phyloP scores from a whole-genome alignment of 129 eudicot genomes.

The Artemisia tridentata region DNA sequence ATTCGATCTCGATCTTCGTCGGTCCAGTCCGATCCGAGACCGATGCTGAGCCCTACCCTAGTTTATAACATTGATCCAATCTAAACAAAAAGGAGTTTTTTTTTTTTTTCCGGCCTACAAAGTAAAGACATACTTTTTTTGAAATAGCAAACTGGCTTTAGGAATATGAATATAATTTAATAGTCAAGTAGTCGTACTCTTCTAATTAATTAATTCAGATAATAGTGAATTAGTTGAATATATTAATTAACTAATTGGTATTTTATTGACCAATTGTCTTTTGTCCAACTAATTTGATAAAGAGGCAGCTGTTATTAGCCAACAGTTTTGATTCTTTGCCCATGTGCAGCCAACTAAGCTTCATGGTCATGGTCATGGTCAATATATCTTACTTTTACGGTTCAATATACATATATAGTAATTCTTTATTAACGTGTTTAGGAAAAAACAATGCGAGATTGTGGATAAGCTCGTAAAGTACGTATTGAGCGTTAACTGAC shows the following conservation, averaged over 20 bases:
- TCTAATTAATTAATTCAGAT: background rate
- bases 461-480: no score
- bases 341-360: conserved; percentile 22
- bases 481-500: no score
- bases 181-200: background rate
- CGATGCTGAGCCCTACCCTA: background rate
- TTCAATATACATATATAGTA: background rate
- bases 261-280: conserved; percentile 9
- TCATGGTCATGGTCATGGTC: conserved; percentile 9
- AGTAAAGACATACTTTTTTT: background rate
- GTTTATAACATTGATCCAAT: background rate
- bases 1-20: no score
- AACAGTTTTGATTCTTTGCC: conserved; percentile 12
- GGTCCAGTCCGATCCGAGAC: no score
- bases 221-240: background rate
- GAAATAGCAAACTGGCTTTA: background rate
- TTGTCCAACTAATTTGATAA: conserved; percentile 4
- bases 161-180: background rate
- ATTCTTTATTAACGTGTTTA: background rate
- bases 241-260: background rate
- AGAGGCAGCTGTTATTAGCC: conserved; percentile 11
- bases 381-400: background rate
- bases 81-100: no score
- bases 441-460: background rate
- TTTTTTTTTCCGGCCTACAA: background rate